phyloP scores from a whole-genome alignment of 768 basidiomycete species.

The Suillus weaverae region DNA sequence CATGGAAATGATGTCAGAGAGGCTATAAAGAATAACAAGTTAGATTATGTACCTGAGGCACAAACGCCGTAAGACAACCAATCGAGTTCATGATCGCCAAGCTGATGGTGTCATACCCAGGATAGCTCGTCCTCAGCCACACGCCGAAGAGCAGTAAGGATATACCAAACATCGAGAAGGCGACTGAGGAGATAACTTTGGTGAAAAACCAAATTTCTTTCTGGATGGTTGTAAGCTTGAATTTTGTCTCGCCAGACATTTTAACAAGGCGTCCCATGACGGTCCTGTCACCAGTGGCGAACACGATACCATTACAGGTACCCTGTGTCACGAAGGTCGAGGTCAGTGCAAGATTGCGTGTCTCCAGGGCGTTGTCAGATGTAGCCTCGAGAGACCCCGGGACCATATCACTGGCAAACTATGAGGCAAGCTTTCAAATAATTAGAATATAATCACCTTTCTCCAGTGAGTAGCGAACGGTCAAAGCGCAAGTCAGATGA shows the following conservation, averaged over 20 bases:
- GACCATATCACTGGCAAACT: conserved; percentile 37
- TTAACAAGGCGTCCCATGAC: conserved; percentile 57
- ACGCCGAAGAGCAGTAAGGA: conserved; percentile 42
- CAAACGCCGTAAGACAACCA: conserved; percentile 40
- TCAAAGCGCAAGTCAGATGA: conserved; percentile 55
- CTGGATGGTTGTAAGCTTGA: conserved; percentile 49
- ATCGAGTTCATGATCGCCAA: conserved; percentile 39
- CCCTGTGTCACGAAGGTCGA: conserved; percentile 45
- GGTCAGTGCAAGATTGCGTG: conserved; percentile 49
- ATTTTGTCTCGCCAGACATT: conserved; percentile 47
- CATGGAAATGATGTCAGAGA: neutral
- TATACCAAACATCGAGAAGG: conserved; percentile 39
- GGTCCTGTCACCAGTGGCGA: conserved; percentile 44
- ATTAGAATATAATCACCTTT: conserved; percentile 33
- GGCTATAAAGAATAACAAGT: neutral
- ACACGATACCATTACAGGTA: conserved; percentile 40
- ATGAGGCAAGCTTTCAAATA: neutral
- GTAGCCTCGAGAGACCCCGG: conserved; percentile 46
- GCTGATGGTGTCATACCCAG: conserved; percentile 37
- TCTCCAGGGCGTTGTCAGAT: conserved; percentile 50
- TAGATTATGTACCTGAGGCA: conserved; percentile 36
- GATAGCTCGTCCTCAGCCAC: conserved; percentile 39
- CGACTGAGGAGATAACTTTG: conserved; percentile 48
- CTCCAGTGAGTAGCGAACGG: conserved; percentile 53
- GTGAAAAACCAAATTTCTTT: conserved; percentile 52